A percentile compares a stretch with the other conserved stretches of the same genome.
Conservation (phyloP, 257 asterid species). For the Solanum ossicruentum region DNA sequence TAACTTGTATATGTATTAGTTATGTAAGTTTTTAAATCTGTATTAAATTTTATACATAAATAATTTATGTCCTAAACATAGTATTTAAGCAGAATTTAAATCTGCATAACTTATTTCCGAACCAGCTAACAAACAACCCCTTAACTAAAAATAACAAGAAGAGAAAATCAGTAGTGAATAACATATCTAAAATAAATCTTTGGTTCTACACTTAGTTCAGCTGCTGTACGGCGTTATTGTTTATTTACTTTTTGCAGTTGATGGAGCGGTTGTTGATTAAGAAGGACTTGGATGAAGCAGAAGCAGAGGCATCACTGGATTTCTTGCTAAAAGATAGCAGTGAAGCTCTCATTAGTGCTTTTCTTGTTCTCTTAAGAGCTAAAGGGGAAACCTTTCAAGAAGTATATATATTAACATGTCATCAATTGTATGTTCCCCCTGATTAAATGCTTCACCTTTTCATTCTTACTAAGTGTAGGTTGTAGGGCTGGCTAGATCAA, state of each 20-base stretch:
- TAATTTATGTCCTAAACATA: too few species aligned
- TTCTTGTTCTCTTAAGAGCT: conserved; percentile 89
- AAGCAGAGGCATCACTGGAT: conserved; percentile 83
- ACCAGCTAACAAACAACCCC: too few species aligned
- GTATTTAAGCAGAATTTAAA: too few species aligned
- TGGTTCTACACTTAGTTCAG: too few species aligned
- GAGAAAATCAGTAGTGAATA: too few species aligned
- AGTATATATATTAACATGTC: conserved; percentile 4
- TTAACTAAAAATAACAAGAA: too few species aligned
- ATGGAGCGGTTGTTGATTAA: conserved; percentile 63
- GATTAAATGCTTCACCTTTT: background rate
- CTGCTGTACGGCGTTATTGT: background rate
- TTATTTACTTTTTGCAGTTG: conserved; percentile 24
- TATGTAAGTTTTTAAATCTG: too few species aligned
- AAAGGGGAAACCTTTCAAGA: conserved; percentile 93
- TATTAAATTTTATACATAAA: too few species aligned
- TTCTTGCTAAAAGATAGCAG: conserved; percentile 76
- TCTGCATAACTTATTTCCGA: too few species aligned
- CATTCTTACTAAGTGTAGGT: conserved; percentile 19
- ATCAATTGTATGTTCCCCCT: background rate
- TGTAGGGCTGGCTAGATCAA: conserved; percentile 71
- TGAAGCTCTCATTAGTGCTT: conserved; percentile 82
- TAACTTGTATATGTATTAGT: too few species aligned
- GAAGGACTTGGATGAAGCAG: conserved; percentile 62
- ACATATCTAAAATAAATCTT: too few species aligned